Evolutionary conservation across 331 rosid genomes (phyloP), one percentile per base, ranked within the genome.

Genomic region (Acacia pycnantha): DNA sequence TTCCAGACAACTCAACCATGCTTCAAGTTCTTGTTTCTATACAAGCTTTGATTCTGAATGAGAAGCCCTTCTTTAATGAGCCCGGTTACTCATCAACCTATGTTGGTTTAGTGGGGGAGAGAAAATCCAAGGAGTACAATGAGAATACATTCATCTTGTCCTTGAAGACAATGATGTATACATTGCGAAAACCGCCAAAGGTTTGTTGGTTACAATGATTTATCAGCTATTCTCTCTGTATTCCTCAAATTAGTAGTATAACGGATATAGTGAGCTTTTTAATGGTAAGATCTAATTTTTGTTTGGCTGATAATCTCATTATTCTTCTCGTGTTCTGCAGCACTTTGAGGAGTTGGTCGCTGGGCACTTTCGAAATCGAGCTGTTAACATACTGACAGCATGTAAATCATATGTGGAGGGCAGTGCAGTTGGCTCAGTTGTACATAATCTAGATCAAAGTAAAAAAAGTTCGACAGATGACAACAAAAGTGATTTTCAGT

Each of bases 1-100:
- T 90, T 71, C 81, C 94, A 4, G 90, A 87, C 31, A 84, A 85
- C 65, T 93, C 98, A 71, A 93, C 97, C 77, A 93, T 93, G 98
- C 90, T 93, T 35, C 97, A 93, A 85, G 97, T 93, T 73, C 85
- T 93, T 88, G 97, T 93, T 76, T 93, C 98, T 61, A 89, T 93
- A 37, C 97, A 93, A 82, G 97, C 91, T 77, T 89, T 93, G 73
- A 93, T 93, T 85, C 87, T 93, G 83, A 93, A 93, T 70, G 90
- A 88, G 79, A 85, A 89, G 59, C 97, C 98, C 24, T 93, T 81
- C 84, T 93, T 90, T 71, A 93, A 93, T 78, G 98, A 93, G 78
- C 98, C 98, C 35, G 97, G 97, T 16, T 81, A 78, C 79, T 18
- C 70, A 51, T 40, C 73, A n/a, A 4, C 83, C 5, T 90, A 56